Percentiles rank a stretch among this genome's conserved stretches.
phyloP scores from a whole-genome alignment of 148 eudicot species.

The Rhododendron ovatum region DNA sequence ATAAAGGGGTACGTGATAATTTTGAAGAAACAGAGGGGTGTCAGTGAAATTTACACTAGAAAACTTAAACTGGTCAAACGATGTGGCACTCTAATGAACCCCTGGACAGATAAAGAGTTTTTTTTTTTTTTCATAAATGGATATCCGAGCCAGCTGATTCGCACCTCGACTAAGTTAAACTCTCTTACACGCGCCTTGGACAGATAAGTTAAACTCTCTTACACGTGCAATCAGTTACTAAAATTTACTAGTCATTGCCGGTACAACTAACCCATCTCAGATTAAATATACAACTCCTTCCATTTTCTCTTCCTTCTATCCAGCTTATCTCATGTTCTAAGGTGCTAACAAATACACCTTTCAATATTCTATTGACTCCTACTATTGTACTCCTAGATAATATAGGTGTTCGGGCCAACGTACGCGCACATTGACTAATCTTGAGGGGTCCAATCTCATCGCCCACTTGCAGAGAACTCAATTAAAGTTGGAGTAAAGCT shows the following conservation, averaged over 20 bases:
- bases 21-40: background rate
- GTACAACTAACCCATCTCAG: background rate
- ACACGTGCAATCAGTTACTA: background rate
- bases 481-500: too few species aligned
- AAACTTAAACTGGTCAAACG: background rate
- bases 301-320: background rate
- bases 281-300: background rate
- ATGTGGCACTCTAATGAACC: background rate
- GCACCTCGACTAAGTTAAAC: too few species aligned
- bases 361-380: background rate
- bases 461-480: background rate
- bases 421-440: background rate
- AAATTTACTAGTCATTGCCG: background rate
- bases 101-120: too few species aligned
- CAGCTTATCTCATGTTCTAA: background rate
- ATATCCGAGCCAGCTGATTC: too few species aligned
- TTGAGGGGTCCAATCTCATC: background rate
- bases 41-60: background rate
- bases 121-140: too few species aligned
- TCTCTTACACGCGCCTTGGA: background rate
- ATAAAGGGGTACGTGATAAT: background rate
- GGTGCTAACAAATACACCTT: background rate
- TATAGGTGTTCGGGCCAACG: background rate
- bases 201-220: too few species aligned
- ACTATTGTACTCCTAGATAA: background rate